phyloP scores from a whole-genome alignment of 2,329 filamentous ascomycete species.

The Colletotrichum sp. region DNA sequence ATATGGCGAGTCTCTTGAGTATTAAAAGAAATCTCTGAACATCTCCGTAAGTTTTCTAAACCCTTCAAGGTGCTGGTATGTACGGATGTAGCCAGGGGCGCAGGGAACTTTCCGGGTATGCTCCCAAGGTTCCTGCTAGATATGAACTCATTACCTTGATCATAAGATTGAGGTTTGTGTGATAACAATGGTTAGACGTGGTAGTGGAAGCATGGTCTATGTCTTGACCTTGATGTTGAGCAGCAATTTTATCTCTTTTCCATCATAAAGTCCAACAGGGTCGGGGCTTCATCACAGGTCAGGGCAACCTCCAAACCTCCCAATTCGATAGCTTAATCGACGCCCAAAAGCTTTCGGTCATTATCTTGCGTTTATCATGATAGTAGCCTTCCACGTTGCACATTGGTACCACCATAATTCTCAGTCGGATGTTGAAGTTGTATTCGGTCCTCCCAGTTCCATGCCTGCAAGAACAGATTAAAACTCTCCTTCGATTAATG shows the following conservation, averaged over 20 bases:
- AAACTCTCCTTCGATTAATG: rapidly evolving
- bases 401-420: rapidly evolving
- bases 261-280: not conserved
- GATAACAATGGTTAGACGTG: not conserved
- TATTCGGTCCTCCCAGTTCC: not conserved
- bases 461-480: not conserved
- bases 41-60: not conserved
- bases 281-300: not conserved
- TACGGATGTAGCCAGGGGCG: not conserved
- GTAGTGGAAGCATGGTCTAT: not conserved
- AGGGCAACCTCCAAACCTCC: not conserved
- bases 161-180: not conserved
- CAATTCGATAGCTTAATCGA: not conserved
- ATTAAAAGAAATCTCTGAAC: not conserved
- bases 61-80: not conserved
- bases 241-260: not conserved
- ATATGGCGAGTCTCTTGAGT: not conserved
- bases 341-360: not conserved
- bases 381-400: not conserved
- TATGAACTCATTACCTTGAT: not conserved
- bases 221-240: not conserved
- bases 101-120: not conserved
- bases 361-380: rapidly evolving
- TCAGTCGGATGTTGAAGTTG: not conserved
- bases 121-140: not conserved